Conservation (phyloP, 2,329 filamentous ascomycete genomes). For the Aurifilum marmelostoma region DNA sequence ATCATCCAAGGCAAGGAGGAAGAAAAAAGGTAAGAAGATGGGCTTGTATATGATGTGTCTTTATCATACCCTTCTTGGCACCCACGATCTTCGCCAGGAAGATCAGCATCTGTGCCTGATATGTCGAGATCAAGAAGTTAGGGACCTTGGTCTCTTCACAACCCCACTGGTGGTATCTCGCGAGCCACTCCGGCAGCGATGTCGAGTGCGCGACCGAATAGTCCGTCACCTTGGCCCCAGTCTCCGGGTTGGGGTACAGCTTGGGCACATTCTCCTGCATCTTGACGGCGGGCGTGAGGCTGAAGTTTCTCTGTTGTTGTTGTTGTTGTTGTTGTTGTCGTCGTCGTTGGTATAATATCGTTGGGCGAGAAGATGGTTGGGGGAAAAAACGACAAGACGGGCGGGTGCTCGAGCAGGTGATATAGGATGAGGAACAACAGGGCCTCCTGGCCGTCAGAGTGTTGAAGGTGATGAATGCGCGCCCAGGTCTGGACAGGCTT, state of each 20-base stretch:
- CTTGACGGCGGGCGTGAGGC: conserved; percentile 7
- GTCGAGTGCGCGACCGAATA: conserved; percentile 48
- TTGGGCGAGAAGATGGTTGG: background rate
- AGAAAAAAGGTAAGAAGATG: background rate
- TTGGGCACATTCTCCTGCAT: conserved; percentile 46
- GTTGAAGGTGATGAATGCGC: background rate
- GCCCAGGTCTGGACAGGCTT: background rate
- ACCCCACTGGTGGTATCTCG: conserved; percentile 44
- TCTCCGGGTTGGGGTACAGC: conserved; percentile 47
- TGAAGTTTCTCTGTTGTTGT: background rate
- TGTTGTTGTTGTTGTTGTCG: too few species aligned
- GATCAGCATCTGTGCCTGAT: conserved; percentile 35
- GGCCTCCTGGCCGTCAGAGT: background rate
- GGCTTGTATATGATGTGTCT: background rate
- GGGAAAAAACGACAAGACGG: background rate
- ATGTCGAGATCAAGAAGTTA: conserved; percentile 34
- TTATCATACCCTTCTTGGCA: conserved; percentile 35
- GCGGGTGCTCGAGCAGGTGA: background rate
- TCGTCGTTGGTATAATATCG: background rate
- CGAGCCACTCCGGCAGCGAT: conserved; percentile 46
- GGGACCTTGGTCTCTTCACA: conserved; percentile 29
- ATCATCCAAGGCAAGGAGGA: background rate
- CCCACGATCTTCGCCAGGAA: conserved; percentile 47
- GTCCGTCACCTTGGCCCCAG: conserved; percentile 45
- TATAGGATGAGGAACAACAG: background rate